phyloP scores from a whole-genome alignment of 495 filamentous ascomycete species.

The Neurospora sp. region DNA sequence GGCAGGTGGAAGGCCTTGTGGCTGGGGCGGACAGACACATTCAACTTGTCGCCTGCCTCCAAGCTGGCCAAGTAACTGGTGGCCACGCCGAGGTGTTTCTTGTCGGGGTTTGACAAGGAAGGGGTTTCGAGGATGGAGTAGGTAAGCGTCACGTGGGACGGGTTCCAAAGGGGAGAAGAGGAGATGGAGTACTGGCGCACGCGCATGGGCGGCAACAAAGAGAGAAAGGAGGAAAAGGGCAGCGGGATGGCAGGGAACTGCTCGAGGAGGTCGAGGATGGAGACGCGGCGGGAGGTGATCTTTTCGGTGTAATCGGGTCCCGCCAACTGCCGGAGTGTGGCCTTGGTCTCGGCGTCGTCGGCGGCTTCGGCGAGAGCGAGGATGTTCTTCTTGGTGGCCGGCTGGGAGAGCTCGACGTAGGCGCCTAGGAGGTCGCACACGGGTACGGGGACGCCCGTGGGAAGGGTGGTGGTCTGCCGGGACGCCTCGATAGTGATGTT shows the following conservation, averaged over 20 bases:
- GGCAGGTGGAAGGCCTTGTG: constrained; percentile 61
- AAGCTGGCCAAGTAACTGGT: constrained; percentile 53
- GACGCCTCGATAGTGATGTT: constrained; percentile 34
- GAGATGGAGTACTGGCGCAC: constrained; percentile 73
- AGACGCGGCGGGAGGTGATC: constrained; percentile 47
- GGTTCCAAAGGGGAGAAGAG: constrained; percentile 54
- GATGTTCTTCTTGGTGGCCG: constrained; percentile 51
- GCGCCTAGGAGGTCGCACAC: constrained; percentile 52
- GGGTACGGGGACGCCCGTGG: constrained; percentile 47
- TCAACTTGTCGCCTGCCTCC: constrained; percentile 47
- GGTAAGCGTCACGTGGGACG: constrained; percentile 52
- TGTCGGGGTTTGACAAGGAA: constrained; percentile 37
- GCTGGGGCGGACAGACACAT: constrained; percentile 48
- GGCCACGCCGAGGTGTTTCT: constrained; percentile 45
- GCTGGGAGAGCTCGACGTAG: constrained; percentile 64
- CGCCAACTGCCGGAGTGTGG: constrained; percentile 38
- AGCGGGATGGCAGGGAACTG: constrained; percentile 44
- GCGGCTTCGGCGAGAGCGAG: constrained; percentile 33
- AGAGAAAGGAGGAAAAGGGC: constrained; percentile 52
- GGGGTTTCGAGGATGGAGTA: constrained; percentile 53
- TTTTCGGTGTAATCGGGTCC: constrained; percentile 41
- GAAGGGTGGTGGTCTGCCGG: constrained; percentile 45
- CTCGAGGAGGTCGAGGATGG: constrained; percentile 55
- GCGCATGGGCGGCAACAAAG: constrained; percentile 64
- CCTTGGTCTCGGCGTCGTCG: constrained; percentile 24